Base-by-base conservation (phyloP, 257 asterid species). In the Ligustrum vulgare region DNA sequence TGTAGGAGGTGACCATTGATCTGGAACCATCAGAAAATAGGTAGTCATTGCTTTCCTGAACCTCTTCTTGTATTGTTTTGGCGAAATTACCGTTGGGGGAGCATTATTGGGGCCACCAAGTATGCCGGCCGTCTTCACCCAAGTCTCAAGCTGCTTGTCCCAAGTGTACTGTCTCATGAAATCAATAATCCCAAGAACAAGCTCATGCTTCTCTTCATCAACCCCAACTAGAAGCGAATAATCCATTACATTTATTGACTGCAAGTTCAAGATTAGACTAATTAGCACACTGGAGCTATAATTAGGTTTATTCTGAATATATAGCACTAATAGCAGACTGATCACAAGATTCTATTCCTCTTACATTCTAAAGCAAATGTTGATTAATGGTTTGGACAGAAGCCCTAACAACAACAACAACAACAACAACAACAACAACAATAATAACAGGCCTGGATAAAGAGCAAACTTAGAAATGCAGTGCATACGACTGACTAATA, bases 161-260 rank as follows among this genome's bases (percentile, higher is more conserved):
- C 98, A 91, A 5, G 99, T 95, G 72, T 95, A 91, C 74, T 95
- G 98, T 81, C 98, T 90, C 98, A 93, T 92, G 85, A 93, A 95
- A 84, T 95, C 99, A 3, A 95, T 95, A 49, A 93, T 92, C 67
- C 99, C 99, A 65, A 95, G 92, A 64, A 93, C 99, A 22, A 95
- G 97, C 78, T 95, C 98, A 39, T 95, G 95, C 75, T 84, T 89
- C 82, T 92, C 97, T 77, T 93, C 91, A 74, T 95, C 99, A 20
- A 93, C 87, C 49, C 98, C 99, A 28, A 93, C 99, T 62, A 95
- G 84, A 37, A 95, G 85, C 0, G 99, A 95, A 75, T 95, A 95
- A 74, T 95, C 99, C 98, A 93, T 95, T 41, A 93, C 99, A 74
- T 91, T 96, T 73, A 95, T 77, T 1, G 93, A 86, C 99, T 95